Evolutionary conservation across 176 grass and related monocot genomes (phyloP), one percentile per base, ranked within the genome.

Genomic region (Lolium rigidum): DNA sequence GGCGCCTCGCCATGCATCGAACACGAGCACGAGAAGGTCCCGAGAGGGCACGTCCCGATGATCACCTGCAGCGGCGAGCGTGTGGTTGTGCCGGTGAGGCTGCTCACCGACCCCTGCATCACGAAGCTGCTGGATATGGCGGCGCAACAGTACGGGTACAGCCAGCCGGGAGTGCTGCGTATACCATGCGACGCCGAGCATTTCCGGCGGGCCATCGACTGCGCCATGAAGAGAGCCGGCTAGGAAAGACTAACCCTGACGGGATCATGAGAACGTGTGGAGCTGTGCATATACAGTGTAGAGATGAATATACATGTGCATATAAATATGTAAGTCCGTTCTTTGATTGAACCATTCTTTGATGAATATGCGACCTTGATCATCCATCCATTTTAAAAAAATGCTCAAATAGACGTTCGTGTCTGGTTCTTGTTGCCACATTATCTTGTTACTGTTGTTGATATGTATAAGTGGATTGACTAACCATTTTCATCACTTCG

Each of bases 41-140:
- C 67, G 10, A 80, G 44, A 22, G 89, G 92, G 4, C 41, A 89
- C 44, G 80, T 91, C 5, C 92, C 92, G 11, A 86, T 94, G 80
- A 75, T 94, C 16, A 79, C 80, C 47, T 74, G 80, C 11, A 54
- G 7, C 8, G 82, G 57, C 44, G 78, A 97, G 82, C 89, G 88
- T 7, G 76, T 97, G 81, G 37, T 87, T 74, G 90, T 97, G 74
- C 90, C 87, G 11, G 87, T 90, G 24, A 70, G 70, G 41, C 73
- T 90, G 37, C 84, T 97, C 35, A 0, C 41, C 55, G 80, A 91
- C 26, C 88, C 95, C 0, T 82, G 28, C 81, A 25, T 97, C 48
- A 77, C 60, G 10, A 84, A 83, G 83, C 83, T 97, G 66, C 86
- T 97, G 38, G 90, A 94, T 46, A 82, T 89, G 78, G 80, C 90